Evolutionary conservation across 495 filamentous ascomycete genomes (phyloP).

Genomic region (Penicillium turbatum): DNA sequence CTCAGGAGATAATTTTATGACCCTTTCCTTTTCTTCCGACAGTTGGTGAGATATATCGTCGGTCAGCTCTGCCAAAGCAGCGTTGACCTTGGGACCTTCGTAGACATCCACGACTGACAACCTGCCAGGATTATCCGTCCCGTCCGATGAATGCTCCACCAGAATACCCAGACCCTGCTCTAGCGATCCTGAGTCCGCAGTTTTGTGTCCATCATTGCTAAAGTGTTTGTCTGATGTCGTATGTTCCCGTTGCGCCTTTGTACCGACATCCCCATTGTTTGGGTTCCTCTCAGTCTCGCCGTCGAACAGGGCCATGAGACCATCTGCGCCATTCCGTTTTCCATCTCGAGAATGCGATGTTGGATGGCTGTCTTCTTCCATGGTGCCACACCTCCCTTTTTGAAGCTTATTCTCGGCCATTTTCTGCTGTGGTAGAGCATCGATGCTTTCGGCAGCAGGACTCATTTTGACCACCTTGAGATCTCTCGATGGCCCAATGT

Average conservation of each 20-base stretch:
- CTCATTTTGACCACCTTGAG: slow-evolving; percentile 4
- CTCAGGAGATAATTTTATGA: slow-evolving; percentile 49
- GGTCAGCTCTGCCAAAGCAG: slow-evolving; percentile 19
- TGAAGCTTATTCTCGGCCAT: slow-evolving; percentile 2
- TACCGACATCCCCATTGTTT: too few relatives aligned
- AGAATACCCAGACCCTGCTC: slow-evolving; percentile 25
- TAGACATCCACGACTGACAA: slow-evolving; percentile 19
- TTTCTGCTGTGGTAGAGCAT: slow-evolving; percentile 7
- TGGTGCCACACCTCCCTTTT: background rate
- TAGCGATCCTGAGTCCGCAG: background rate
- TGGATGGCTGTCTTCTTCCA: background rate
- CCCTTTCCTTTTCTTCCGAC: slow-evolving; percentile 34
- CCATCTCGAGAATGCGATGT: too few relatives aligned
- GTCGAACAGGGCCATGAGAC: background rate
- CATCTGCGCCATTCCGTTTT: background rate
- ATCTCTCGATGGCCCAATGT: background rate
- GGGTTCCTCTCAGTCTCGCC: background rate
- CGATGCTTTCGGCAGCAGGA: slow-evolving; percentile 6
- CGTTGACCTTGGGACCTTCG: slow-evolving; percentile 19
- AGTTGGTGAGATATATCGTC: slow-evolving; percentile 12
- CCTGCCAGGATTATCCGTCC: slow-evolving; percentile 1
- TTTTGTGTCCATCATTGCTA: background rate
- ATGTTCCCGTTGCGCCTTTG: background rate
- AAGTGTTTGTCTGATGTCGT: background rate
- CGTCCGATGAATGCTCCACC: slow-evolving; percentile 12